A percentile compares a stretch with the other conserved stretches of the same genome.
Evolutionary conservation across 371 early-diverging fungal species (phyloP).

Genomic region (Mortierella sp.): DNA sequence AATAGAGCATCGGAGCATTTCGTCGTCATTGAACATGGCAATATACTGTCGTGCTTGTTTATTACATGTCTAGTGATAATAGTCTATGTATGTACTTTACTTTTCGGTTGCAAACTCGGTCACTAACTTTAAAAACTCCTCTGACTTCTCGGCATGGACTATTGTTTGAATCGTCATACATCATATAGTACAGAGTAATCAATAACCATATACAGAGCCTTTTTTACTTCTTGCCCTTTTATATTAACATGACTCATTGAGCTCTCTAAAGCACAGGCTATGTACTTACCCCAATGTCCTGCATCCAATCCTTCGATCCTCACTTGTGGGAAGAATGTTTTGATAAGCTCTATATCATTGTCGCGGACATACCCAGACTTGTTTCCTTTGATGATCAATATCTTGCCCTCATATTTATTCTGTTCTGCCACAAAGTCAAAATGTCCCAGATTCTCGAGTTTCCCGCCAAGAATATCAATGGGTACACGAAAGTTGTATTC

Average conservation of each 20-base stretch:
- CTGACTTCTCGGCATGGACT: slow-evolving; percentile 90
- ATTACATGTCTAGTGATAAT: background rate
- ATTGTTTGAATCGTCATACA: slow-evolving; percentile 5
- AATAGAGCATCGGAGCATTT: background rate
- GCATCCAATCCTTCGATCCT: slow-evolving; percentile 75
- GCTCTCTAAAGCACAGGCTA: background rate
- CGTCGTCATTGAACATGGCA: slow-evolving; percentile 1
- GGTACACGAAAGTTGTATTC: slow-evolving; percentile 79
- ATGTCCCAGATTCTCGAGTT: slow-evolving; percentile 68
- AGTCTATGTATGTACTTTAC: background rate
- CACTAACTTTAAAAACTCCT: slow-evolving; percentile 66
- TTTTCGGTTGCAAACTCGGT: slow-evolving; percentile 59
- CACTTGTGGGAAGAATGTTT: slow-evolving; percentile 74
- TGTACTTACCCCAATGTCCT: slow-evolving; percentile 90
- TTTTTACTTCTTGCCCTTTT: background rate
- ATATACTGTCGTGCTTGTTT: background rate
- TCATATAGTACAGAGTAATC: too few relatives aligned
- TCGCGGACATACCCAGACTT: slow-evolving; percentile 75
- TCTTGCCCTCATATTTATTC: slow-evolving; percentile 64
- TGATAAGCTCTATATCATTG: slow-evolving; percentile 63
- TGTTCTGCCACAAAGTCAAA: slow-evolving; percentile 61
- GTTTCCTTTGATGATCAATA: slow-evolving; percentile 86
- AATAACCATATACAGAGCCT: too few relatives aligned
- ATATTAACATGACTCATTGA: background rate
- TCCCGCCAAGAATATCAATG: slow-evolving; percentile 69